Evolutionary conservation across 2,329 filamentous ascomycete genomes (phyloP).

Genomic region (Fusarium sp.): DNA sequence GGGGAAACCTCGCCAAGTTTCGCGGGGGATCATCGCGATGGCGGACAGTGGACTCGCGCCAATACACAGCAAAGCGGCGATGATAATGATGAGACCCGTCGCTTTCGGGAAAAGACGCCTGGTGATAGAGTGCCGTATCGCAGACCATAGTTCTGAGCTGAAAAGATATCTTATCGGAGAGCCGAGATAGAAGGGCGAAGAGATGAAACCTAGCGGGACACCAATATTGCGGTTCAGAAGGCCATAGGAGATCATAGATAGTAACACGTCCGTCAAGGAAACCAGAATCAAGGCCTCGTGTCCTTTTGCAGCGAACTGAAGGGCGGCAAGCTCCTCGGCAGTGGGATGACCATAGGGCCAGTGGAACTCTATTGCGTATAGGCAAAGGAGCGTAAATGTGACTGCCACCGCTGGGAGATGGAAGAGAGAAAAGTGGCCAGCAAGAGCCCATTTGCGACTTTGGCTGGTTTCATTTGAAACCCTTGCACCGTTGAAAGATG

Average conservation of each 20-base stretch:
- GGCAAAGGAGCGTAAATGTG: neutral
- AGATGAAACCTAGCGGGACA: constrained; percentile 2
- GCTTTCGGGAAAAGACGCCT: fast-evolving
- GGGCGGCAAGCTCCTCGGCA: neutral
- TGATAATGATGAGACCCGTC: neutral
- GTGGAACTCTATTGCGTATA: neutral
- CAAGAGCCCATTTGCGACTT: neutral
- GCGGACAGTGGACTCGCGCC: constrained; percentile 8
- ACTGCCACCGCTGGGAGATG: neutral
- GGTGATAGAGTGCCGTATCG: neutral
- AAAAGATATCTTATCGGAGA: constrained; percentile 1
- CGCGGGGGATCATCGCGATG: constrained; percentile 16
- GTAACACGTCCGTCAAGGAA: neutral
- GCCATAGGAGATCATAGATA: neutral
- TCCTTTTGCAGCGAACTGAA: constrained; percentile 14
- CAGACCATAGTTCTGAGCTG: constrained; percentile 5
- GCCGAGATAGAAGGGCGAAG: constrained; percentile 4
- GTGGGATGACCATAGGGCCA: neutral
- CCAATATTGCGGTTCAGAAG: neutral
- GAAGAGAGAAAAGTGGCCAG: neutral
- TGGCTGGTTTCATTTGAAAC: neutral
- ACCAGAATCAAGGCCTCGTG: constrained; percentile 6
- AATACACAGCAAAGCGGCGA: neutral
- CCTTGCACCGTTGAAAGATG: neutral
- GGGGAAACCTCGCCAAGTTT: neutral